These are phyloP conservation scores for Yamadazyma philogaea DNA, from an alignment of 805 yeast species.

Conservation along the genomic window DNA sequence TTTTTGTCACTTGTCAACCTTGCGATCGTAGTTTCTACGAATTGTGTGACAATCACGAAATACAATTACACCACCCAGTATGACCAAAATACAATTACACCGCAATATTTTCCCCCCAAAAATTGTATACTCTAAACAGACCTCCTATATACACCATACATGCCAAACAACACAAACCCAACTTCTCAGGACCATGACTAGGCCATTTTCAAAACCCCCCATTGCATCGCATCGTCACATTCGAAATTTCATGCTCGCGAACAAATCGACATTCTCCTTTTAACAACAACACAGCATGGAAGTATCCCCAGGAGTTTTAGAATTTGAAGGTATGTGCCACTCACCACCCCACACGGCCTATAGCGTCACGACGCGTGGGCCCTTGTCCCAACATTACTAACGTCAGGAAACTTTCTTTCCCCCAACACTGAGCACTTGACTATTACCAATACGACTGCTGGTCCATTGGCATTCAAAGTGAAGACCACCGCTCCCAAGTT, in stretches of 20 bases:
- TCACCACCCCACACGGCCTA: not conserved
- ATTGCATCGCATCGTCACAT: not conserved
- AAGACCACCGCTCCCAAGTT: conserved; percentile 97
- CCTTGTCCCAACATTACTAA: not conserved
- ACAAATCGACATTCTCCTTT: conserved; percentile 8
- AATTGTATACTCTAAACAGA: too few species aligned
- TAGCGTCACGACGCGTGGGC: conserved; percentile 38
- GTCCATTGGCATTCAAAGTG: conserved; percentile 84
- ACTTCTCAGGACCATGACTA: too few species aligned
- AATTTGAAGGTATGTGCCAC: conserved; percentile 67
- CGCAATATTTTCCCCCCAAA: too few species aligned
- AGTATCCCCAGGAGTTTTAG: conserved; percentile 69
- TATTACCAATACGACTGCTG: conserved; percentile 52
- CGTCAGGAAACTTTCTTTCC: conserved; percentile 54
- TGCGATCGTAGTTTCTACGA: not conserved
- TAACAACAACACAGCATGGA: conserved; percentile 46
- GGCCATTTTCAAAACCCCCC: too few species aligned
- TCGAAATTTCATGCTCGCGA: conserved; percentile 7
- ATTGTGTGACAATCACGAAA: not conserved
- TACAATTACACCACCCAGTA: not conserved
- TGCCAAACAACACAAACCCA: too few species aligned
- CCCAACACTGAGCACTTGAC: conserved; percentile 63
- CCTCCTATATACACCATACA: too few species aligned
- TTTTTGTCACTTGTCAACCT: not conserved
- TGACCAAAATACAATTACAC: too few species aligned